Evolutionary conservation across 768 basidiomycete species (phyloP), one percentile per base, ranked within the genome.

Genomic region (Suillus subluteus): DNA sequence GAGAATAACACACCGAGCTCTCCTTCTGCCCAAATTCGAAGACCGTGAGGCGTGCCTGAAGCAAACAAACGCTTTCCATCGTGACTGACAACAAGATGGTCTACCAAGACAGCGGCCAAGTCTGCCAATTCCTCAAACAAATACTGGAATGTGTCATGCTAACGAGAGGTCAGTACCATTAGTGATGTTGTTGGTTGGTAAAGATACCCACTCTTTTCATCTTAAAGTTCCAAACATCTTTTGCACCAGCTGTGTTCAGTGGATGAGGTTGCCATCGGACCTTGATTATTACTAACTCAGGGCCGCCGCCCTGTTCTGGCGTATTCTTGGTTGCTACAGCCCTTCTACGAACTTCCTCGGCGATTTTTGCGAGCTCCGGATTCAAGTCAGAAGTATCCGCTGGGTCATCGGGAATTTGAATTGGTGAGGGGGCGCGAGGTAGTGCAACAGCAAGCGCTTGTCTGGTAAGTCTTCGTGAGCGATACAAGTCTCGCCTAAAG

Each of bases 191-290:
- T 15, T 35, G 61, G 40, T 21, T 35, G 62, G 32, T 61, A 56
- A 41, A 50, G 23, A n/a, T 37, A 72, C 83, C 35, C 67, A 90
- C 92, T 73, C 87, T 82, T 69, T 83, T 85, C 70, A 91, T 83
- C 69, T 80, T 83, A 73, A 89, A 90, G 3, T 74, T 74, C 84
- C 85, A 88, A 6, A 74, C 70, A 32, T 81, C 70, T 32, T 80
- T 73, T 67, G 78, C 74, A 3, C 80, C 84, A 12, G 73, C 70
- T 37, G 75, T 61, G 63, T 88, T 79, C 44, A 80, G 74, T 6
- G 92, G 91, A 77, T 93, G 91, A 6, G 85, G 85, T 41, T 79
- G 80, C 91, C 91, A 93, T 59, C 79, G 82, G 15, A 93, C 87
- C 46, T 77, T 82, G 52, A 93, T 76, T 23, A 76, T 76, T 21